A percentile compares a stretch with the other conserved stretches of the same genome.
Evolutionary conservation across 208 protist genomes (phyloP).

Genomic region (Porcisia deanei): DNA sequence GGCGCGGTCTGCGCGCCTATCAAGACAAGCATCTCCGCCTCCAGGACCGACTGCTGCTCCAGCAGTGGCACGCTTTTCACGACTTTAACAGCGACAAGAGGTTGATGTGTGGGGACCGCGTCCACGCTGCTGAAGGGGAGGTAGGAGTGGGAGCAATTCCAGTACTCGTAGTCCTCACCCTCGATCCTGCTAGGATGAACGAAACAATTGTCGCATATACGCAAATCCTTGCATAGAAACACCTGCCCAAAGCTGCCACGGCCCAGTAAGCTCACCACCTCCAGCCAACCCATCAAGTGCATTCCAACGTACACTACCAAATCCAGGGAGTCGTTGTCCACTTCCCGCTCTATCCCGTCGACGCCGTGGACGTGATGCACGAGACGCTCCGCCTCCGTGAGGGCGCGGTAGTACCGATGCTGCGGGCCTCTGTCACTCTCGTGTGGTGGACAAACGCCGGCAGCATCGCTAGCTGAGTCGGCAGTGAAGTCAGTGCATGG

Average conservation of each 20-base stretch:
- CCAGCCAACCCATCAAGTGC: constrained; percentile 80
- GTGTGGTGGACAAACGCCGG: neutral
- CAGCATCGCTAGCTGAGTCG: neutral
- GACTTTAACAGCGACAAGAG: constrained; percentile 85
- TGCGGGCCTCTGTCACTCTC: constrained; percentile 6
- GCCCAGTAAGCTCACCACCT: constrained; percentile 80
- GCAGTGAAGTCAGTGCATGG: neutral
- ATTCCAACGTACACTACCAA: constrained; percentile 85
- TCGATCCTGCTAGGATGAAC: constrained; percentile 67
- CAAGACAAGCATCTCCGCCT: constrained; percentile 88
- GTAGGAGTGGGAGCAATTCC: constrained; percentile 81
- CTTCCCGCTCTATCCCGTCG: constrained; percentile 60
- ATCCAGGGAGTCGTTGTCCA: constrained; percentile 78
- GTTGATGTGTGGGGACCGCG: constrained; percentile 49
- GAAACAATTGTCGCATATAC: constrained; percentile 69
- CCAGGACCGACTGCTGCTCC: constrained; percentile 78
- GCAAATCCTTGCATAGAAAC: constrained; percentile 86
- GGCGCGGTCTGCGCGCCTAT: constrained; percentile 65
- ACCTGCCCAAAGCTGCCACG: constrained; percentile 86
- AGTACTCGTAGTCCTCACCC: constrained; percentile 84
- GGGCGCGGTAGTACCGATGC: constrained; percentile 31
- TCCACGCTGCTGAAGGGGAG: constrained; percentile 75
- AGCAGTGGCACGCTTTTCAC: constrained; percentile 75
- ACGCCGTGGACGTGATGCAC: constrained; percentile 70
- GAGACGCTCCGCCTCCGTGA: constrained; percentile 49